A percentile compares a stretch with the other conserved stretches of the same genome.
Evolutionary conservation across 116 monocot species (phyloP).

Genomic region (Trichopus zeylanicus): DNA sequence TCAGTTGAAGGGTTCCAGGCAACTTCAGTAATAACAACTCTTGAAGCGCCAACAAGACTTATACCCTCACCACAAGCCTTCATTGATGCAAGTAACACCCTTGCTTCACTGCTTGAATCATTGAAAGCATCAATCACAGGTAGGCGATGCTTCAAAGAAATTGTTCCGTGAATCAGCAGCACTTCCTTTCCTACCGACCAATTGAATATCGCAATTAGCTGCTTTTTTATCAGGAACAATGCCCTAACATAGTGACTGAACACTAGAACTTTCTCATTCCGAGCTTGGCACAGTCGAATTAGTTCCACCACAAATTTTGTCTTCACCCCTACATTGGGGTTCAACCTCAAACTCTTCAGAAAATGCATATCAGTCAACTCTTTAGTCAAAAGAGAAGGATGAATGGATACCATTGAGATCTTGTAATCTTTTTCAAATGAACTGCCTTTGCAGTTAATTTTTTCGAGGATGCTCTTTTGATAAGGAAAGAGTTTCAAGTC

Average conservation of each 20-base stretch:
- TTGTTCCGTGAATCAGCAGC: slow-evolving; percentile 54
- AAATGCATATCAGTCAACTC: slow-evolving; percentile 12
- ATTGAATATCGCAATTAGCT: slow-evolving; percentile 35
- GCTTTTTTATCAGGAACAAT: slow-evolving; percentile 42
- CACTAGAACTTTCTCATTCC: slow-evolving; percentile 62
- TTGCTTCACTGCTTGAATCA: slow-evolving; percentile 31
- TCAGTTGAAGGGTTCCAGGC: slow-evolving; percentile 88
- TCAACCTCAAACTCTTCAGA: slow-evolving; percentile 24
- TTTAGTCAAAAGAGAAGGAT: slow-evolving; percentile 49
- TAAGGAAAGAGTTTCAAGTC: slow-evolving; percentile 43
- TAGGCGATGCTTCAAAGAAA: slow-evolving; percentile 30
- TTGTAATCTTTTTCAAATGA: slow-evolving; percentile 36
- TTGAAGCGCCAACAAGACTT: slow-evolving; percentile 63
- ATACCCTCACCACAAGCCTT: slow-evolving; percentile 84
- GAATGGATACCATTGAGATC: slow-evolving; percentile 38
- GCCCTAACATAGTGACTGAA: slow-evolving; percentile 69
- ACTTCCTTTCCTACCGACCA: slow-evolving; percentile 64
- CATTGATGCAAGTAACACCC: slow-evolving; percentile 73
- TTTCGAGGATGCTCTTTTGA: slow-evolving; percentile 40
- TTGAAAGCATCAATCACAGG: slow-evolving; percentile 57
- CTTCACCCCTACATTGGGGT: slow-evolving; percentile 61
- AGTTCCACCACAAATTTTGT: slow-evolving; percentile 71
- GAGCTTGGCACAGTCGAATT: slow-evolving; percentile 30
- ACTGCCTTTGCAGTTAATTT: slow-evolving; percentile 7
- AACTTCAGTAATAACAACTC: slow-evolving; percentile 70